phyloP scores from a whole-genome alignment of 148 eudicot species.

The Amaranthus cruentus region DNA sequence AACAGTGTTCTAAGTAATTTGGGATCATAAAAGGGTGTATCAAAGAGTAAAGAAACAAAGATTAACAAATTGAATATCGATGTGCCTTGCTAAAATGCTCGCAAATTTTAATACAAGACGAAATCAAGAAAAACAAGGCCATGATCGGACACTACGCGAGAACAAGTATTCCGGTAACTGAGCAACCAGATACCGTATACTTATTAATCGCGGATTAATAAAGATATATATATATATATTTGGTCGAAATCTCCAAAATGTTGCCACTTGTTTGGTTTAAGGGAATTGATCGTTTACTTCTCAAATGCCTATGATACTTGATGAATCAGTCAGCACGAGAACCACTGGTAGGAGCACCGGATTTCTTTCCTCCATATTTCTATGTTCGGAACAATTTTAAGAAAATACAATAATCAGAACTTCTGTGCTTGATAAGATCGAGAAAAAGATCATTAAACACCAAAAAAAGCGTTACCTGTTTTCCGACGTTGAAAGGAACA shows the following conservation, averaged over 20 bases:
- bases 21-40: background rate
- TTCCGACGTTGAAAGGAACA: slow-evolving; percentile 72
- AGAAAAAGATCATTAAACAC: background rate
- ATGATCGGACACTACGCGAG: slow-evolving; percentile 11
- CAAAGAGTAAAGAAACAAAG: background rate
- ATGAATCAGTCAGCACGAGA: slow-evolving; percentile 33
- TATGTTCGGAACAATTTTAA: slow-evolving; percentile 19
- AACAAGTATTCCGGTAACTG: slow-evolving; percentile 11
- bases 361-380: slow-evolving; percentile 65
- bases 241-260: slow-evolving; percentile 9
- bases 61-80: background rate
- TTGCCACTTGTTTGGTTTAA: slow-evolving; percentile 13
- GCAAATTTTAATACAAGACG: slow-evolving; percentile 19
- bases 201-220: slow-evolving; percentile 7
- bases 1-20: background rate
- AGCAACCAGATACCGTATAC: slow-evolving; percentile 24
- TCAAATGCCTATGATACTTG: too few species aligned
- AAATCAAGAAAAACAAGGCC: slow-evolving; percentile 26
- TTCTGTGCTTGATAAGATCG: background rate
- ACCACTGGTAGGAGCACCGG: slow-evolving; percentile 28
- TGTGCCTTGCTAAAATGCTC: slow-evolving; percentile 16
- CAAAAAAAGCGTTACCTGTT: slow-evolving; percentile 49
- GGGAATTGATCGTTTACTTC: slow-evolving; percentile 5
- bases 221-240: slow-evolving; percentile 5
- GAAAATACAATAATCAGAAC: background rate